Base-by-base conservation (phyloP, 2,329 filamentous ascomycete species). In the Microdochium trichocladiopsis region DNA sequence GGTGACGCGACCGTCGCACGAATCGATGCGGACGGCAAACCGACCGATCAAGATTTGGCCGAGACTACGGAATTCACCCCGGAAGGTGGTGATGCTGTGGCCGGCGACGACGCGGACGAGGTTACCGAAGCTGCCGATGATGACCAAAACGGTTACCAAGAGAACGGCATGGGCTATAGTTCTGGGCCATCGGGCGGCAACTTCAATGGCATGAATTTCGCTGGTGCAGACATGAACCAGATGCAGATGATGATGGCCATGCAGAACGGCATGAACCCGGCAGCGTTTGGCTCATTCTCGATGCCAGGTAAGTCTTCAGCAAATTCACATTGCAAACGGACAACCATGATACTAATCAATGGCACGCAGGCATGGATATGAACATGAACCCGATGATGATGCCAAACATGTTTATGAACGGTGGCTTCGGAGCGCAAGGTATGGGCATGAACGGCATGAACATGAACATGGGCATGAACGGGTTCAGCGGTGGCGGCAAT, bases 191-290 rank as follows among this genome's bases (percentile, higher is more conserved):
- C 68, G 63, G 75, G 73, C 57, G 73, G 75, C 54, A 71, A 70
- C 56, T 84, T 84, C 58, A 66, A 77, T 24, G 77, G 75, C 57
- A 82, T 85, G 77, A 79, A 77, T 63, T 87, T 79, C 64, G 82
- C 80, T 62, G 77, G 78, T 56, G 80, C 79, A 53, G 84, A 87
- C 61, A 84, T 88, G 69, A 87, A 83, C 64, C 83, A 87, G 76
- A 89, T 92, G 83, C 86, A 89, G 68, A 82, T 83, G 83, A 82
- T 89, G 85, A 86, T 88, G 83, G 75, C 83, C 69, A 80, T 90
- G 87, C 79, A 87, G 70, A 80, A 87, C 62, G 80, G 81, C 59
- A 84, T 85, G 78, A 74, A 73, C 47, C 67, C 74, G 25, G 75
- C 72, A 58, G 70, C 71, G 2, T 84, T 84, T 62, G 75, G 76